A percentile compares a stretch with the other conserved stretches of the same genome.
These are phyloP conservation scores for Mediolabrus comicus DNA, from an alignment of 108 stramenopile genomes.

Conservation along the genomic window DNA sequence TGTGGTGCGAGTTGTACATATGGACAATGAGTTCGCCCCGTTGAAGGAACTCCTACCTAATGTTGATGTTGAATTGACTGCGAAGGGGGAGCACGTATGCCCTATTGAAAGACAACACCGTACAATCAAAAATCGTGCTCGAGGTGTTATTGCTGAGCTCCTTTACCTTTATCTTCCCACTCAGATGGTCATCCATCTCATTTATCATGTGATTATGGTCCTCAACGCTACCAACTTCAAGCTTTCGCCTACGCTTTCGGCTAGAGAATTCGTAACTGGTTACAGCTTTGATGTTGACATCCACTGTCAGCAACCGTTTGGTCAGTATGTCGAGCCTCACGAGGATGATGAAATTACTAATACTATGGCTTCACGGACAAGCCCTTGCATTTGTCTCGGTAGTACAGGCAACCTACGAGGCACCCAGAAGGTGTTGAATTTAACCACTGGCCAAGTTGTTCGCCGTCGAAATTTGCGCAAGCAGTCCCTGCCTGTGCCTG, in stretches of 20 bases:
- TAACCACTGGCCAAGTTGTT: conserved; percentile 10
- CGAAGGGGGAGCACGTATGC: conserved; percentile 7
- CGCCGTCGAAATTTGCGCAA: background rate
- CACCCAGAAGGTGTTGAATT: background rate
- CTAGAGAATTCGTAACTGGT: conserved; percentile 4
- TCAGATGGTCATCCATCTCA: conserved; percentile 2
- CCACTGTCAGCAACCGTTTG: conserved; percentile 11
- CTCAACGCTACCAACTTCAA: conserved; percentile 27
- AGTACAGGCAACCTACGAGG: background rate
- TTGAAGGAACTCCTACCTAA: background rate
- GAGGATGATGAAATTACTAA: conserved; percentile 19
- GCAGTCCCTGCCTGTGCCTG: conserved; percentile 19
- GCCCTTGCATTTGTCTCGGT: background rate
- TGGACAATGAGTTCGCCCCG: conserved; percentile 11
- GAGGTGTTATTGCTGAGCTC: background rate
- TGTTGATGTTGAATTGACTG: conserved; percentile 1
- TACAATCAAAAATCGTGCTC: background rate
- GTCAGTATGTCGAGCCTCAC: conserved; percentile 5
- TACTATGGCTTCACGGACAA: background rate
- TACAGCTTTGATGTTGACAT: conserved; percentile 4
- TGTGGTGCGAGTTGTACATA: background rate
- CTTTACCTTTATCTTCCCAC: background rate
- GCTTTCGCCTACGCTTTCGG: conserved; percentile 3
- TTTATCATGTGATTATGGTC: conserved; percentile 1
- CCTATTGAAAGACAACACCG: conserved; percentile 6